Evolutionary conservation across 2,329 filamentous ascomycete genomes (phyloP).

Genomic region (Trichocomaceae sp.): DNA sequence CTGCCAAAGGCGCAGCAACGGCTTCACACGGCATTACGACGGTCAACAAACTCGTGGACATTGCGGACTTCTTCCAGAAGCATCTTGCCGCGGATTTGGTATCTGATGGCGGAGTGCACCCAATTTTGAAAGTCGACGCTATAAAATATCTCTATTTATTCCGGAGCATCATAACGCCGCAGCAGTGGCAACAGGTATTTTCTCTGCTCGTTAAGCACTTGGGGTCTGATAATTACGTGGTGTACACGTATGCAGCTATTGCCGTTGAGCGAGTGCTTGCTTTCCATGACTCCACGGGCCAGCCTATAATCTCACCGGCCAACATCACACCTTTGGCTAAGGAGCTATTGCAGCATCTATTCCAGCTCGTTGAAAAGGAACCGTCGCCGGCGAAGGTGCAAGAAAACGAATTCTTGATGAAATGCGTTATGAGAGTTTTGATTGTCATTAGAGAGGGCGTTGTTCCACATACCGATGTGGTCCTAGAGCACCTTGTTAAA

Average conservation of each 20-base stretch:
- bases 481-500: conserved; percentile 75
- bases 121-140: conserved; percentile 91
- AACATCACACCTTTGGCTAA: conserved; percentile 77
- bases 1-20: conserved; percentile 83
- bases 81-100: conserved; percentile 86
- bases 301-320: conserved; percentile 70
- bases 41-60: conserved; percentile 78
- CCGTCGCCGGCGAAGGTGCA: conserved; percentile 84
- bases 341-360: conserved; percentile 81
- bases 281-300: conserved; percentile 67
- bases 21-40: conserved; percentile 83
- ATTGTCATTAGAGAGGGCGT: conserved; percentile 87
- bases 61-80: conserved; percentile 91
- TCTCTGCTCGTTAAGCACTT: conserved; percentile 86
- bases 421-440: conserved; percentile 94
- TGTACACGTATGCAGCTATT: conserved; percentile 95
- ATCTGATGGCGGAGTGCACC: conserved; percentile 60
- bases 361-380: conserved; percentile 83
- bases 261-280: conserved; percentile 90
- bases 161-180: conserved; percentile 84
- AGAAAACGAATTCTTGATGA: conserved; percentile 98
- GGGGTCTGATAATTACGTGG: conserved; percentile 84
- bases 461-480: conserved; percentile 63
- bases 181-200: conserved; percentile 86
- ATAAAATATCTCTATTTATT: conserved; percentile 98